Evolutionary conservation across 2,329 filamentous ascomycete species (phyloP).

Genomic region (Tolypocladium guangdongense): DNA sequence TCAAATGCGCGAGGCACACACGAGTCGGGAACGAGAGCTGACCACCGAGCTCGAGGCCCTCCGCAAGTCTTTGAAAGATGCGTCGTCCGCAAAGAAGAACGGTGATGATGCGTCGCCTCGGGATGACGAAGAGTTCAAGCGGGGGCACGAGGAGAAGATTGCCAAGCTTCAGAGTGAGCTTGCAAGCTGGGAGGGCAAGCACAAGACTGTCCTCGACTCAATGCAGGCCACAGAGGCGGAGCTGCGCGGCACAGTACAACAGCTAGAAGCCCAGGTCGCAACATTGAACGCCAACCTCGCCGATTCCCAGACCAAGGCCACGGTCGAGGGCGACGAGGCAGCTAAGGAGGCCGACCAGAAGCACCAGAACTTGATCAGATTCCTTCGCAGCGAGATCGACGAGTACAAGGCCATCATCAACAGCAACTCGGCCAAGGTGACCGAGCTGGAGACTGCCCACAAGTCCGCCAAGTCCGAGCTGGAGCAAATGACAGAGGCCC

Average conservation of each 20-base stretch:
- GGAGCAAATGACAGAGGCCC: conserved; percentile 51
- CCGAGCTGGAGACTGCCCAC: conserved; percentile 65
- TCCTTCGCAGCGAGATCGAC: conserved; percentile 64
- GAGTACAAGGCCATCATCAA: conserved; percentile 68
- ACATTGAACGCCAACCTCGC: conserved; percentile 41
- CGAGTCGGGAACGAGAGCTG: conserved; percentile 65
- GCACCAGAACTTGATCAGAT: conserved; percentile 48
- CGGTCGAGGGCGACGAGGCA: conserved; percentile 29
- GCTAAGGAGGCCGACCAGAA: conserved; percentile 35
- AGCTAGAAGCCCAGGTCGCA: conserved; percentile 53
- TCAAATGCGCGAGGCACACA: conserved; percentile 60
- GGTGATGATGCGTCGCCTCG: conserved; percentile 17
- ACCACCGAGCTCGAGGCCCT: conserved; percentile 59
- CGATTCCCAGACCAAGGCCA: conserved; percentile 29
- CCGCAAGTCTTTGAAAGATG: conserved; percentile 39
- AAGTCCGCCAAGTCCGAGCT: conserved; percentile 54
- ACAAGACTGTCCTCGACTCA: conserved; percentile 56
- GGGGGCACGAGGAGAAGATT: conserved; percentile 46
- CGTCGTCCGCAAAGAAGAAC: conserved; percentile 7
- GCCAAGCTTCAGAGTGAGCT: conserved; percentile 61
- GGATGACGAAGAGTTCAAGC: conserved; percentile 18
- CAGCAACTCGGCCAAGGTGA: conserved; percentile 56
- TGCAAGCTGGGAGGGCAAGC: conserved; percentile 63
- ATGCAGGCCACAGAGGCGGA: conserved; percentile 63
- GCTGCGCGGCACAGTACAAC: conserved; percentile 59